Evolutionary conservation across 1,139 yeast species (phyloP), one percentile per base, ranked within the genome.

Genomic region (Taiozyma sp.): DNA sequence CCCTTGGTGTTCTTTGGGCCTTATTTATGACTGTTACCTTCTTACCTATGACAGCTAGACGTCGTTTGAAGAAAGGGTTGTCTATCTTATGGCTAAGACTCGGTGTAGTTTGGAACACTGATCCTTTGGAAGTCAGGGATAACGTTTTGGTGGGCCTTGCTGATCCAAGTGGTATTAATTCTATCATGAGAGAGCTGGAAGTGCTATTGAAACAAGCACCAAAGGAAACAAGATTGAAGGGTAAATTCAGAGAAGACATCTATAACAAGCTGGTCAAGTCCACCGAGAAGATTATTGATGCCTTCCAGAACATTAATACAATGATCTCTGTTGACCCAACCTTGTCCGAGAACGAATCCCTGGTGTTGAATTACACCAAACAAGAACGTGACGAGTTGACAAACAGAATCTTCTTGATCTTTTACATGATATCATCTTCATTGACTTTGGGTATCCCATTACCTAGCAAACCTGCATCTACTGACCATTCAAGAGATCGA

Each of bases 81-180:
- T 78, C 89, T 0, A 70, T 83, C 1, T 71, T 87, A 30, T 88
- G 96, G 96, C 69, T 88, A 44, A 71, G 90, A 48, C 74, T 88
- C 74, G 96, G 96, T 0, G 75, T 88, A 30, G 76, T 83, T n/a
- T 88, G 96, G 96, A 84, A 83, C 58, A 72, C 83, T 28, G 87
- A 82, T 53, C 81, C 83, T 0, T 59, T 79, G 45, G 62, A 59
- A 24, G 53, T 57, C 21, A 47, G 51, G 14, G 66, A 66, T n/a
- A 54, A 61, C 4, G 46, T 48, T n/a, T 67, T 81, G 11, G 68
- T 73, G 37, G 87, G 88, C 0, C 66, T 82, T 39, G 74, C 76
- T 50, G 85, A 81, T 43, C 74, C 77, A 48, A 70, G 71, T 51
- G 81, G 80, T 1, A 70, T 80, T 26, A 82, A 83, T 55, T 68